Percentiles rank a stretch among this genome's conserved stretches.
These are phyloP conservation scores for Penicillium pancosmium DNA, from an alignment of 495 filamentous ascomycete genomes.

Conservation along the genomic window DNA sequence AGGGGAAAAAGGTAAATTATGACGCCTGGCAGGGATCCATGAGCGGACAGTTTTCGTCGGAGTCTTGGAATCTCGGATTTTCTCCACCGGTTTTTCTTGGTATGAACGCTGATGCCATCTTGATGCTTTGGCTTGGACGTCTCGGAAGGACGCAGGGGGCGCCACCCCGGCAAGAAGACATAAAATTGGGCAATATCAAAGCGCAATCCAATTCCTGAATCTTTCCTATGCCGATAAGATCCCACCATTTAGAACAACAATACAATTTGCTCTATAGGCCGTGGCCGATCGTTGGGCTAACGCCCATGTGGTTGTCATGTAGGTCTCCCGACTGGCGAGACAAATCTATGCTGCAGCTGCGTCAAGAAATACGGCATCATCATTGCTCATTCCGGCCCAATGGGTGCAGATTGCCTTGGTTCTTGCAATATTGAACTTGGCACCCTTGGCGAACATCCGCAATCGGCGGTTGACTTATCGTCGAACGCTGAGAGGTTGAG, in stretches of 20 bases:
- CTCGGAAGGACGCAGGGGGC: conserved; percentile 2
- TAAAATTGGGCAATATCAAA: neutral
- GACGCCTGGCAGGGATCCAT: conserved; percentile 14
- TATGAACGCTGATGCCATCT: conserved; percentile 4
- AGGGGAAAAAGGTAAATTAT: neutral
- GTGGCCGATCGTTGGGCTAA: neutral
- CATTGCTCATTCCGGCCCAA: conserved; percentile 8
- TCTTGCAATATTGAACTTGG: conserved; percentile 9
- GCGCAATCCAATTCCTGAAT: neutral
- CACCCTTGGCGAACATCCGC: conserved; percentile 9
- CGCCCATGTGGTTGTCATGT: conserved; percentile 8
- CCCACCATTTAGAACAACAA: neutral
- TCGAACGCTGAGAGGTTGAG: conserved; percentile 9
- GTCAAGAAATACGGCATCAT: neutral
- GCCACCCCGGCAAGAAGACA: neutral
- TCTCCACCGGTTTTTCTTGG: conserved; percentile 14
- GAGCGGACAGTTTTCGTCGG: conserved; percentile 3
- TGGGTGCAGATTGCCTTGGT: conserved; percentile 3
- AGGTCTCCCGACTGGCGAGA: neutral
- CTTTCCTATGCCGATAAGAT: neutral
- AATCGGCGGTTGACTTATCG: conserved; percentile 12
- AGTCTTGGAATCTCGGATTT: conserved; percentile 8
- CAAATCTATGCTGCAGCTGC: neutral
- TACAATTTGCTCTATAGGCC: too few relatives aligned
- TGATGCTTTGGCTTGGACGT: neutral